Base-by-base conservation (phyloP, 2,329 filamentous ascomycete genomes). In the Seiridium unicorne region DNA sequence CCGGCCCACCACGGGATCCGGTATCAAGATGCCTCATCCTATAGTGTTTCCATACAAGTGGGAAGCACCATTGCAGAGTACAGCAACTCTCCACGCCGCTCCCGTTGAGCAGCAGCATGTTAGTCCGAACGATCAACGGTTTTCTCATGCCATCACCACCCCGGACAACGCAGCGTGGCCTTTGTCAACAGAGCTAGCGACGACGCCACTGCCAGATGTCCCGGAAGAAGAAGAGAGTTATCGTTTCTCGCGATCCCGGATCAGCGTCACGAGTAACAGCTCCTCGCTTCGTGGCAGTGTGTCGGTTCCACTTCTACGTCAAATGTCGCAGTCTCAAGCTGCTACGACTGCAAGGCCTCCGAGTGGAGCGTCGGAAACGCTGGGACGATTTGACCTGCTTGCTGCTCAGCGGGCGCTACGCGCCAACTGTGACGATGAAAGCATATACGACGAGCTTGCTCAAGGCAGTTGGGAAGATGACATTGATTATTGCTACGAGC, bases 401-500 rank as follows among this genome's bases (percentile, higher is more conserved):
- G 74, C 73, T 13, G 68, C 69, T 5, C 77, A 76, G 60, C 72
- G 69, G 10, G 69, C 71, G 6, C 62, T 74, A 42, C 70, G 66
- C 54, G 68, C 69, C 26, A 66, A 63, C 7, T 48, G 65, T 38
- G 61, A 64, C 3, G 70, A 72, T 5, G 64, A 48, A 26, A 63
- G 64, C 6, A 64, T 63, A 3, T 65, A 58, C 11, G 66, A 67
- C n/a, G 73, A 76, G 3, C 58, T 62, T 3, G 62, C 73, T n/a
- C 65, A 70, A 31, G 73, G 81, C 65, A 87, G 77, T 65, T 90
- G 87, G 87, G 87, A 90, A 66, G 86, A 88, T 57, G 86, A 86
- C 63, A 89, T 90, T 62, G 87, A 90, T 68, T 90, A 89, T 71
- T 89, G 85, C 68, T 90, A 90, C 67, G 86, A 89, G 64, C 84